phyloP scores from a whole-genome alignment of 164 flowering plant species.

The Amborella trichopoda region DNA sequence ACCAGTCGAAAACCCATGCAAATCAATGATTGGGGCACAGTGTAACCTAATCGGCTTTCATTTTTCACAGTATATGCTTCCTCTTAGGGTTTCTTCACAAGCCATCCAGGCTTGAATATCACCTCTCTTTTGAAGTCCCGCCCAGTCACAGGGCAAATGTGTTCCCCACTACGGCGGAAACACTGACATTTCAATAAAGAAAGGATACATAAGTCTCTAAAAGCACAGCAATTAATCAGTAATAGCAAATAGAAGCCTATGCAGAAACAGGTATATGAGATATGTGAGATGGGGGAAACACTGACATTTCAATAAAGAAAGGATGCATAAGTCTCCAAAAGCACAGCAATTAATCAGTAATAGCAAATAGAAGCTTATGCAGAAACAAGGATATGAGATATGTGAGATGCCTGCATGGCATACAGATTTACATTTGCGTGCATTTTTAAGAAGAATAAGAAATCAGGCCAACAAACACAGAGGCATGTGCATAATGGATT shows the following conservation, averaged over 20 bases:
- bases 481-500: not conserved
- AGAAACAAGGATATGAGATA: conserved; percentile 39
- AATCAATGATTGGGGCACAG: too few relatives aligned
- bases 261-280: conserved; percentile 25
- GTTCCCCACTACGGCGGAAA: conserved; percentile 85
- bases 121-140: conserved; percentile 59
- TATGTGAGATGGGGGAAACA: conserved; percentile 90
- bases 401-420: conserved; percentile 35
- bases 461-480: not conserved
- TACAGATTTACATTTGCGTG: not conserved
- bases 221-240: not conserved
- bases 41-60: too few relatives aligned
- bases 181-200: conserved; percentile 35
- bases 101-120: conserved; percentile 82
- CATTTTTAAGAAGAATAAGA: not conserved
- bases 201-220: not conserved
- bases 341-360: not conserved
- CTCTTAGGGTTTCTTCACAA: conserved; percentile 15
- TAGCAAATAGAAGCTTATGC: too few relatives aligned
- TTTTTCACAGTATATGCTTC: too few relatives aligned
- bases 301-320: conserved; percentile 20
- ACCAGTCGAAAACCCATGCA: too few relatives aligned
- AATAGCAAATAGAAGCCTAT: too few relatives aligned
- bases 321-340: not conserved
- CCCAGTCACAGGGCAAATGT: conserved; percentile 54